These are phyloP conservation scores for Erodium trifolium DNA, from an alignment of 441 rosid species.

Conservation along the genomic window DNA sequence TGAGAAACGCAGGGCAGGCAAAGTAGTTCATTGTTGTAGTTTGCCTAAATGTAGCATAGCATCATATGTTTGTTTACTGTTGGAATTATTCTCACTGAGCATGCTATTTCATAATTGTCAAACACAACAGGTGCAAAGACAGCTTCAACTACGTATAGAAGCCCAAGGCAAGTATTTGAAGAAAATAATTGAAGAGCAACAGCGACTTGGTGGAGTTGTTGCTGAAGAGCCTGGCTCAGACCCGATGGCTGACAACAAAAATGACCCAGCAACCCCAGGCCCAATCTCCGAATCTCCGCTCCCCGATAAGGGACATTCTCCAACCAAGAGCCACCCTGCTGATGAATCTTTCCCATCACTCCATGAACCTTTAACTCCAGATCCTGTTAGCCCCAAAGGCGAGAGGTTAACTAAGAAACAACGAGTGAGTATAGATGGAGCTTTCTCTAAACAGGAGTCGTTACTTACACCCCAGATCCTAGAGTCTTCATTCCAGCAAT, in stretches of 20 bases:
- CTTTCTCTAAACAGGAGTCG: slow-evolving; percentile 40
- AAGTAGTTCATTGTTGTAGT: too few relatives aligned
- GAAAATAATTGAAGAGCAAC: slow-evolving; percentile 98
- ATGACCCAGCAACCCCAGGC: slow-evolving; percentile 80
- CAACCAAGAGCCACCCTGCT: slow-evolving; percentile 62
- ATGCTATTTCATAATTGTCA: slow-evolving; percentile 13
- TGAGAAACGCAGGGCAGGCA: too few relatives aligned
- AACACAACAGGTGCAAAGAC: slow-evolving; percentile 77
- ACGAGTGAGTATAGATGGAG: slow-evolving; percentile 16
- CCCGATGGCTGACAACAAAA: slow-evolving; percentile 25
- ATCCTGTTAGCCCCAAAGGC: slow-evolving; percentile 54
- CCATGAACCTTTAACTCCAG: slow-evolving; percentile 69
- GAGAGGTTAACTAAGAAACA: slow-evolving; percentile 68
- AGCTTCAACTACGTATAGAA: slow-evolving; percentile 91
- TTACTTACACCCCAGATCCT: slow-evolving; percentile 55
- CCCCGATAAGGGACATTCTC: slow-evolving; percentile 36
- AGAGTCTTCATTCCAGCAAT: slow-evolving; percentile 34
- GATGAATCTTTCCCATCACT: slow-evolving; percentile 35
- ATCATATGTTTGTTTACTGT: neutral
- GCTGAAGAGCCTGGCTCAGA: slow-evolving; percentile 24
- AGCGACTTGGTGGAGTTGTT: slow-evolving; percentile 66
- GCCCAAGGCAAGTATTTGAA: slow-evolving; percentile 95
- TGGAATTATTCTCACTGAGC: slow-evolving; percentile 7
- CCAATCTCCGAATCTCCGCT: slow-evolving; percentile 56
- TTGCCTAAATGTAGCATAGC: neutral